Percentiles rank a stretch among this genome's conserved stretches.
Conservation (phyloP, 2,329 filamentous ascomycete species). For the Cladobotryum protrusum region DNA sequence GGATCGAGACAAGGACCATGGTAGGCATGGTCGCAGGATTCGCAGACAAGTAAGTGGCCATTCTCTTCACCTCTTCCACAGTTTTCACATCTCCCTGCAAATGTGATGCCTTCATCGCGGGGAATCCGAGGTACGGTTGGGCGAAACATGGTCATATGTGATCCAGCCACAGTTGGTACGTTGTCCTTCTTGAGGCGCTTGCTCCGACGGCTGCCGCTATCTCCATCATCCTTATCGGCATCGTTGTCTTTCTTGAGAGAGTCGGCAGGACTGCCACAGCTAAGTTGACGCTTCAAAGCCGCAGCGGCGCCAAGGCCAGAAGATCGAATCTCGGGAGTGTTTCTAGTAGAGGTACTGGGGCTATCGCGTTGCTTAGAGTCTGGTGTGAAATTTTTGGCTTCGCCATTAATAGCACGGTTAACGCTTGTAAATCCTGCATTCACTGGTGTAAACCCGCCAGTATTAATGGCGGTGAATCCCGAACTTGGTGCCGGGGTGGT, state of each 20-base stretch:
- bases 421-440: slow-evolving; percentile 65
- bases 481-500: slow-evolving; percentile 24
- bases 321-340: slow-evolving; percentile 58
- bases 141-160: slow-evolving; percentile 91
- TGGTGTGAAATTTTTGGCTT: slow-evolving; percentile 54
- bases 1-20: slow-evolving; percentile 88
- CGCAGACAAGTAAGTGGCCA: slow-evolving; percentile 69
- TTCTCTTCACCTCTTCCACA: slow-evolving; percentile 75
- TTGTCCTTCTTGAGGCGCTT: slow-evolving; percentile 83
- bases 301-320: slow-evolving; percentile 49
- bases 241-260: slow-evolving; percentile 42
- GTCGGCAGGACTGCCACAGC: slow-evolving; percentile 47
- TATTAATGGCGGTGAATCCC: slow-evolving; percentile 53
- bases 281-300: slow-evolving; percentile 71
- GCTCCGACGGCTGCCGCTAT: slow-evolving; percentile 70
- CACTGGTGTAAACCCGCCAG: slow-evolving; percentile 66
- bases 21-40: slow-evolving; percentile 84
- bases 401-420: slow-evolving; percentile 44
- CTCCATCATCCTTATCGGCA: slow-evolving; percentile 51
- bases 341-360: slow-evolving; percentile 56
- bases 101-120: slow-evolving; percentile 43
- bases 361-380: slow-evolving; percentile 56
- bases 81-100: slow-evolving; percentile 69
- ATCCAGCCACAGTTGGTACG: slow-evolving; percentile 84
- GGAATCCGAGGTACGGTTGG: slow-evolving; percentile 66